A percentile compares a stretch with the other conserved stretches of the same genome.
Conservation (phyloP, 2,329 filamentous ascomycete genomes). For the Celoporthe dispersa region DNA sequence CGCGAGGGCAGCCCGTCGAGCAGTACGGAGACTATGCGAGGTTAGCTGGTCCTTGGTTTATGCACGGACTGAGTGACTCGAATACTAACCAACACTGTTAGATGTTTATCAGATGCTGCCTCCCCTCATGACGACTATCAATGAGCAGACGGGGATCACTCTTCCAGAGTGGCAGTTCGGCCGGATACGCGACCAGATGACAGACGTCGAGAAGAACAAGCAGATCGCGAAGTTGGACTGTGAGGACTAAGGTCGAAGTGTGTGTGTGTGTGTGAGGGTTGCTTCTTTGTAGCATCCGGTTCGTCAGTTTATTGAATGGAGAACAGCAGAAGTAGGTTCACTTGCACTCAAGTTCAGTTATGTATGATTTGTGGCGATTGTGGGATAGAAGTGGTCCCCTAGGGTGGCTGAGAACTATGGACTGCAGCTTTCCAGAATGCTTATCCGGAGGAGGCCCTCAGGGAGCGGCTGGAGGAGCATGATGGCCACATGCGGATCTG, state of each 20-base stretch:
- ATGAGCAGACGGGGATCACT: slow-evolving; percentile 84
- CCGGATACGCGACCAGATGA: slow-evolving; percentile 44
- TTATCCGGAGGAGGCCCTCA: too few relatives aligned
- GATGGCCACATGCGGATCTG: too few relatives aligned
- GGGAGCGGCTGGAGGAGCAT: too few relatives aligned
- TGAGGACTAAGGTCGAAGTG: background rate
- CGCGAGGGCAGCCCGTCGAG: slow-evolving; percentile 41
- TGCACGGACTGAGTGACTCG: background rate
- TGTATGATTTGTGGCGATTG: background rate
- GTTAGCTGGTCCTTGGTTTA: background rate
- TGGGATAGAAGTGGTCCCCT: background rate
- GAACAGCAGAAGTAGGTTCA: background rate
- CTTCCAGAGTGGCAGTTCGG: slow-evolving; percentile 79
- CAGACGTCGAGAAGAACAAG: slow-evolving; percentile 42
- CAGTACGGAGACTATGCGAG: slow-evolving; percentile 69
- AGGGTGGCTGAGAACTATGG: background rate
- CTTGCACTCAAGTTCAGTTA: background rate
- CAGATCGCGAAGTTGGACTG: slow-evolving; percentile 42
- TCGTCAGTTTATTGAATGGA: background rate
- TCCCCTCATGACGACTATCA: slow-evolving; percentile 81
- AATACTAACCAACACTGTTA: slow-evolving; percentile 6
- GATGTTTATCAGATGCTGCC: slow-evolving; percentile 83
- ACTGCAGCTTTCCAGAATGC: background rate
- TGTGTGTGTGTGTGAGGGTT: background rate
- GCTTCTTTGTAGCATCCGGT: background rate